Evolutionary conservation across 1,284 basidiomycete species (phyloP), one percentile per base, ranked within the genome.

Genomic region (Heterobasidion irregulare): DNA sequence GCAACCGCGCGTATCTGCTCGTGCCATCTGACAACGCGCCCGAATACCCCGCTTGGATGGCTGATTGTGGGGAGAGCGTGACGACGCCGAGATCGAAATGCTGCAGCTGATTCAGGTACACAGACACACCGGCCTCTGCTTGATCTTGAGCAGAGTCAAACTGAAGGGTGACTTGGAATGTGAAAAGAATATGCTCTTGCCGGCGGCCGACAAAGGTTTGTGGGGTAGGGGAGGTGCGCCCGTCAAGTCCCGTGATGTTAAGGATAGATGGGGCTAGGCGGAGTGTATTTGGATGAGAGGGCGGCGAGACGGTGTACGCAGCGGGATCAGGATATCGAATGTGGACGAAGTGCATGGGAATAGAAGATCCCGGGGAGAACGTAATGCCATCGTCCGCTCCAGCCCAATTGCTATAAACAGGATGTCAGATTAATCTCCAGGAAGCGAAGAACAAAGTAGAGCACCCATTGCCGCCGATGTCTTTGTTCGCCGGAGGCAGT

Each of bases 31-130:
- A 16, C 16, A 16, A 32, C 19, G 48, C 32, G 13, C 13, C 32
- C 1, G 48, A 16, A 18, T 53, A 57, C 2, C 56, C 56, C 15
- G 45, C 51, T 9, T 18, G 8, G 19, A 12, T 15, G 2, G 56
- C 56, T 15, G 53, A 57, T 8, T 43, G 13, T 8, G 51, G 45
- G 9, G 61, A 48, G 6, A 66, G 58, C 36, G 58, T 53, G 32
- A 67, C 65, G 26, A 68, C 56, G 15, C 66, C 65, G 46, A 68
- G 54, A 56, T 68, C 66, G 49, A 65, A 57, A 53, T 68, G 67
- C 56, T 68, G 65, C 45, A 52, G 34, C 44, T 68, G 66, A 15
- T 63, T 65, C 16, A 68, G 57, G 60, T 68, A 69, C 9, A 67
- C 61, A 16, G 63, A 65, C 16, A 67, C 58, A 7, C 67, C 67